Evolutionary conservation across 495 filamentous ascomycete species (phyloP), one percentile per base, ranked within the genome.

Genomic region (Penicillium paxilli): DNA sequence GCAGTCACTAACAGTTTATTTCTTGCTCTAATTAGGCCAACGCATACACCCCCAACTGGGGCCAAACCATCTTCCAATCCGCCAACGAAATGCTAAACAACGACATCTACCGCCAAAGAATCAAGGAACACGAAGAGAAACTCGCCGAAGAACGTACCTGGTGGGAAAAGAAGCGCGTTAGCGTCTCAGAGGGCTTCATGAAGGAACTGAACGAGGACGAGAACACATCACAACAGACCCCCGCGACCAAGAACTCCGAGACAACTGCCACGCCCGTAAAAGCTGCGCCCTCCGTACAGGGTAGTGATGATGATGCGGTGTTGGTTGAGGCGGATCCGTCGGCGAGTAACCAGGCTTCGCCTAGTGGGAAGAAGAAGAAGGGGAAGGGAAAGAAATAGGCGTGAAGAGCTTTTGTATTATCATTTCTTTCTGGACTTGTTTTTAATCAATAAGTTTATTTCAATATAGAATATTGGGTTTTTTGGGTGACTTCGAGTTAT

Each of bases 61-160:
- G 94, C 58, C 87, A 92, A 62, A 84, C 79, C 21, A 97, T 98
- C 65, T 98, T 98, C 80, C 94, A 98, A 71, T 89, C 87, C 20
- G 95, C 94, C 35, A 89, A 88, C 54, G 89, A 92, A 66, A 92
- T 92, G 77, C 80, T 85, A 49, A 83, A 88, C 54, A 89, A 90
- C 60, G 72, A 71, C 6, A 67, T 81, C 10, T 74, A 88, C 59
- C 83, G 85, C 35, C 74, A 83, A 40, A 78, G 83, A 1, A 70
- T 89, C 10, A 75, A 78, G 7, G 82, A 83, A 45, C 79, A 96
- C 35, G 85, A 91, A 61, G 75, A 71, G 26, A 86, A 90, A 57
- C 72, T 83, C 0, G 77, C 74, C 11, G 71, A 80, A 24, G 95
- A 98, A 68, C 88, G 87, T 66, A 81, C 84, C 54, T 96, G 91